Conservation (phyloP, 2,329 filamentous ascomycete genomes). For the Fusarium verticillioides region DNA sequence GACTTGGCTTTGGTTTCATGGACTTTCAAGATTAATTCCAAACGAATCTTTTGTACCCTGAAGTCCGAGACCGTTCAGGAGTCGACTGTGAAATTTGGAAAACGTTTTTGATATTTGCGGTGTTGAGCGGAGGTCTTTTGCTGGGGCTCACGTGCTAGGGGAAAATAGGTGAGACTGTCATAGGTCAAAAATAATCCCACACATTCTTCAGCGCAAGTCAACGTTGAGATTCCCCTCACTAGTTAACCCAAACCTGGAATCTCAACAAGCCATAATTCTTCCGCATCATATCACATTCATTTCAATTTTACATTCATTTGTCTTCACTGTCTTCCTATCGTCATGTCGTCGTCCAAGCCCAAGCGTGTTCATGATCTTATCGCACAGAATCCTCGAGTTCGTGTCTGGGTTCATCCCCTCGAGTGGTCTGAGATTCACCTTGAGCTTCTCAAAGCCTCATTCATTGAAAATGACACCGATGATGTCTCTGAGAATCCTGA, state of each 20-base stretch:
- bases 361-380: slow-evolving; percentile 34
- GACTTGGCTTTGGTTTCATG: not conserved
- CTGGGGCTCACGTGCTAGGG: slow-evolving; percentile 17
- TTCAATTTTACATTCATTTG: not conserved
- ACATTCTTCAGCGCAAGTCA: not conserved
- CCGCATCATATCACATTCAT: not conserved
- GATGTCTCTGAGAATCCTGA: not conserved
- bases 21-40: rapidly evolving
- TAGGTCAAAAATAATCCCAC: not conserved
- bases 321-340: not conserved
- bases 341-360: slow-evolving; percentile 12
- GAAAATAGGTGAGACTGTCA: slow-evolving; percentile 10
- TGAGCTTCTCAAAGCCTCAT: slow-evolving; percentile 28
- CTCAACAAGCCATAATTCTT: not conserved
- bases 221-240: not conserved
- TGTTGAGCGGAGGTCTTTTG: not conserved
- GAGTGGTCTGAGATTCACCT: slow-evolving; percentile 40
- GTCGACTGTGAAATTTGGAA: not conserved
- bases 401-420: slow-evolving; percentile 39
- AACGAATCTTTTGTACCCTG: not conserved
- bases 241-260: not conserved
- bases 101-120: not conserved
- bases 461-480: not conserved
- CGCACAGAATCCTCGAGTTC: slow-evolving; percentile 40
- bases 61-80: too few relatives aligned